Evolutionary conservation across 805 yeast species (phyloP), one percentile per base, ranked within the genome.

Genomic region (Candida boleticola): DNA sequence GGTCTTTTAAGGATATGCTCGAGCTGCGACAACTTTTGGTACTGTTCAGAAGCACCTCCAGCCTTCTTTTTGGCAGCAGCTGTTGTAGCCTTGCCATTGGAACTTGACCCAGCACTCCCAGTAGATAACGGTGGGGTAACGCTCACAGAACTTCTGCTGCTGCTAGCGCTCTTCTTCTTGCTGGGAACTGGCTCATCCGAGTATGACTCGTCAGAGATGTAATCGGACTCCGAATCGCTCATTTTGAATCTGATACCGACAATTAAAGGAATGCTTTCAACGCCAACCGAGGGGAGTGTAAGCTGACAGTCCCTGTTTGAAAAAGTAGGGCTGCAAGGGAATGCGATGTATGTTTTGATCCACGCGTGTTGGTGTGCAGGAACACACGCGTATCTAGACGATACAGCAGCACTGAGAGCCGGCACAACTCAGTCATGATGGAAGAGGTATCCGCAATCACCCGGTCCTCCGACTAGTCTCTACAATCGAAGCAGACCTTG

Each of bases 1-100:
- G 99, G 99, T 64, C 99, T 83, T 63, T 89, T 89, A 57, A 93
- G 73, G 43, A 93, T 92, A 73, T 93, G 99, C 59, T 93, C 98
- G 55, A 93, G 74, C 65, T 92, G 99, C 3, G 97, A 83, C 36
- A 93, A 81, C 69, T 87, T 88, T 65, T 92, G 98, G 67, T 93
- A 93, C 54, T 87, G 89, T 40, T 85, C 85, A 4, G 82, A 76
- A 5, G 81, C 82, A 46, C 51, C 59, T 42, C 39, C 39, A 5
- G 53, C 50, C 6, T 49, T 51, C 17, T 44, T 44, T 4, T 52
- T 43, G 9, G 46, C 44, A 22, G 52, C 25, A 3, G 49, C 42
- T 3, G 57, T 44, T 18, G 60, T 39, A 16, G 20, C 35, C 31
- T 40, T 36, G 6, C 35, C 35, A 13, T 17, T 17, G 14, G 5